Evolutionary conservation across 441 rosid species (phyloP).

Genomic region (Corymbia citriodora): DNA sequence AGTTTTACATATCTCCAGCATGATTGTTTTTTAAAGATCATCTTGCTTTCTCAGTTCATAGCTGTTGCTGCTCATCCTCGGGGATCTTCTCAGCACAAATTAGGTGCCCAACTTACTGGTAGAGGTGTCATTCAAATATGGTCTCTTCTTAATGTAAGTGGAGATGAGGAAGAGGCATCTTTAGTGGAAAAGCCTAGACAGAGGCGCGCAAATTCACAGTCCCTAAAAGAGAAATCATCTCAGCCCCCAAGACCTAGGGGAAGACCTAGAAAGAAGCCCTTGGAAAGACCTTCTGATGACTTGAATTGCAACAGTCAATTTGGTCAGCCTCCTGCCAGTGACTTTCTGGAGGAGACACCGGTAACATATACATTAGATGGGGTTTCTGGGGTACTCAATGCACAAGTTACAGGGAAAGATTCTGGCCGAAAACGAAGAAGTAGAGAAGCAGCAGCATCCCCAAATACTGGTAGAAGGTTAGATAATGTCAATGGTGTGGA

Average conservation of each 20-base stretch:
- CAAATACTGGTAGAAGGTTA: constrained; percentile 19
- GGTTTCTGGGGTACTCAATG: constrained; percentile 19
- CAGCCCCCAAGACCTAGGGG: constrained; percentile 24
- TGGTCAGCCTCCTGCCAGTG: constrained; percentile 36
- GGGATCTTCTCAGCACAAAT: constrained; percentile 70
- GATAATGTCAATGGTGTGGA: constrained; percentile 16
- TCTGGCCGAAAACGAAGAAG: constrained; percentile 13
- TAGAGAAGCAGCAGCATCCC: constrained; percentile 7
- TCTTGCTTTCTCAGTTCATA: constrained; percentile 50
- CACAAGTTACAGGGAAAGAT: constrained; percentile 19
- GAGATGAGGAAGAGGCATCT: constrained; percentile 21
- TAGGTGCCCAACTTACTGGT: constrained; percentile 70
- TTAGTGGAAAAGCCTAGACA: constrained; percentile 22
- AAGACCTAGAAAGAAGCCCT: constrained; percentile 39
- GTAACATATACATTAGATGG: constrained; percentile 26
- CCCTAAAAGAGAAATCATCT: constrained; percentile 10
- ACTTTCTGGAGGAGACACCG: constrained; percentile 36
- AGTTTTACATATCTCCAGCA: neutral
- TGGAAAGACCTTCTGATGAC: constrained; percentile 21
- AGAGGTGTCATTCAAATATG: constrained; percentile 92
- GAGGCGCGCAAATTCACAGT: constrained; percentile 13
- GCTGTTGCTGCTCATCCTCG: constrained; percentile 93
- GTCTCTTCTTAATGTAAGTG: constrained; percentile 50
- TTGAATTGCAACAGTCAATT: constrained; percentile 22
- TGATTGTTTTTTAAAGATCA: neutral